Conservation (phyloP, 2,329 filamentous ascomycete species). For the Bipolaris bicolor region DNA sequence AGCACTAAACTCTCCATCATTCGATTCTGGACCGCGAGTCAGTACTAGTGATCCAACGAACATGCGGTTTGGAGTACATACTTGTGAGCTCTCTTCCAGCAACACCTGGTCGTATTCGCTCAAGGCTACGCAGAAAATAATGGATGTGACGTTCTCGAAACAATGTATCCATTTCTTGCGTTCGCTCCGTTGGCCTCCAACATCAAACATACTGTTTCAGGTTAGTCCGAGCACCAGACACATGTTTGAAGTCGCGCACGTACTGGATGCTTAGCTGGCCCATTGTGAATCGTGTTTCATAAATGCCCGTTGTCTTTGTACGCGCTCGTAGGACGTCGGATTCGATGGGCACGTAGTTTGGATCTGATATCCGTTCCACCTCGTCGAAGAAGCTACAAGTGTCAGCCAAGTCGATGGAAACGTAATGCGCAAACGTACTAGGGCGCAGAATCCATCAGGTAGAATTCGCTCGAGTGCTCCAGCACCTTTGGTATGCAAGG, state of each 20-base stretch:
- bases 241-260: constrained; percentile 47
- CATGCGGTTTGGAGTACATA: constrained; percentile 53
- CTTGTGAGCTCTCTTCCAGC: constrained; percentile 95
- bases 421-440: constrained; percentile 69
- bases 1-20: constrained; percentile 99
- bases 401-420: constrained; percentile 19
- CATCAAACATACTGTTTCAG: constrained; percentile 89
- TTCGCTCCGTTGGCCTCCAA: constrained; percentile 95
- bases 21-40: constrained; percentile 71
- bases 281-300: constrained; percentile 98
- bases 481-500: constrained; percentile 80
- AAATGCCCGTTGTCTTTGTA: constrained; percentile 99
- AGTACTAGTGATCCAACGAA: constrained; percentile 18
- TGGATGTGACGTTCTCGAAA: constrained; percentile 99
- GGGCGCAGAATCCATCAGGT: constrained; percentile 97
- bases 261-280: constrained; percentile 98
- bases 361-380: constrained; percentile 79
- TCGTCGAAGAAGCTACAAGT: constrained; percentile 88
- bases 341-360: constrained; percentile 89
- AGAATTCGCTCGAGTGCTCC: constrained; percentile 96
- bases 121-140: constrained; percentile 97
- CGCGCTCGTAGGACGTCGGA: constrained; percentile 93
- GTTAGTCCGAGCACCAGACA: constrained; percentile 33
- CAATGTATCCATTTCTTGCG: constrained; percentile 99
- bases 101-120: constrained; percentile 99